Evolutionary conservation across 805 yeast genomes (phyloP), one percentile per base, ranked within the genome.

Genomic region (Spencermartinsiella europaea): DNA sequence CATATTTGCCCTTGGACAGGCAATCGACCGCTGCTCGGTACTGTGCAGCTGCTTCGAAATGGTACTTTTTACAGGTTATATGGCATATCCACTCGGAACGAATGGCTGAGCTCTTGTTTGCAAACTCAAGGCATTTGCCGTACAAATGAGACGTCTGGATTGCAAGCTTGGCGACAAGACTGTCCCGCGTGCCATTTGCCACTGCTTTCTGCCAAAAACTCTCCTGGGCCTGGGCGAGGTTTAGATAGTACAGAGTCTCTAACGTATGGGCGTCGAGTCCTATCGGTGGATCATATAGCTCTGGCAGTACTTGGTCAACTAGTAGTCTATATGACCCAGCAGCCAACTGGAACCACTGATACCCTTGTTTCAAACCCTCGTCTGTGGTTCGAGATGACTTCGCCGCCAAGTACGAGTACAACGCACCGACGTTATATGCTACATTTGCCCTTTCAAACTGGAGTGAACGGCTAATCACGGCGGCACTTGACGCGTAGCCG

Each of bases 181-280:
- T 67, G 57, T 84, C 80, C 55, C 80, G 83, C 56, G 77, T 58
- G 10, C 70, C 67, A 19, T 64, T 68, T 15, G 65, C 62, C 0
- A 71, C 63, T 0, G 95, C 88, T 56, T 81, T 81, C 40, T 76
- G 79, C 96, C 96, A 89, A 42, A 83, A 79, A 10, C 79, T 73
- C 59, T 90, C 96, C 63, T 89, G 96, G 0, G 95, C 93, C 57
- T 87, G 95, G 0, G 95, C 93, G 34, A 85, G 59, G 77, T 77
- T 76, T 31, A 88, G 58, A 10, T 61, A 54, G 33, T 72, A 64
- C 44, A 89, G 65, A 15, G 80, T 69, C 10, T 68, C 64, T 7
- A 84, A 56, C 0, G 86, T 77, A 10, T 72, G 71, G 1, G 47
- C 37, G 34, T 77, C 78, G 14, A 85, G 63, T 44, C 79, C 87